phyloP scores from a whole-genome alignment of 148 eudicot genomes.

The Spergularia marina region DNA sequence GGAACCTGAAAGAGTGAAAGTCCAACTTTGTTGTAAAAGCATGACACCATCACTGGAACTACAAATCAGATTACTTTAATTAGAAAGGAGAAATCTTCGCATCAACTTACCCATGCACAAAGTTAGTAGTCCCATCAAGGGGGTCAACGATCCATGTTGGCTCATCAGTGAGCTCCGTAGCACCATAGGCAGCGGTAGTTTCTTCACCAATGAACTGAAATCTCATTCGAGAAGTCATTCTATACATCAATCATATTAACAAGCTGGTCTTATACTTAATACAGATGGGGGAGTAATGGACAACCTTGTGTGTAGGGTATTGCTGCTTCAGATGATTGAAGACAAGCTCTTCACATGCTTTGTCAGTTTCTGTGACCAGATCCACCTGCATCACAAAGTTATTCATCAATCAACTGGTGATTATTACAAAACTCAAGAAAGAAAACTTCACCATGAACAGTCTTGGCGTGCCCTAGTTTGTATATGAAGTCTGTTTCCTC shows the following conservation, averaged over 20 bases:
- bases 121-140: slow-evolving; percentile 91
- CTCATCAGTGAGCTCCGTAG: slow-evolving; percentile 78
- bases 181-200: slow-evolving; percentile 85
- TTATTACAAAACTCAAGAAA: neutral
- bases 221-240: neutral
- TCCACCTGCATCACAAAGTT: slow-evolving; percentile 61
- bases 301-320: slow-evolving; percentile 77
- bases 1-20: slow-evolving; percentile 57
- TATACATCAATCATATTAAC: neutral
- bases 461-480: too few relatives aligned
- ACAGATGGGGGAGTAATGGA: slow-evolving; percentile 5
- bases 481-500: too few relatives aligned
- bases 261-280: neutral
- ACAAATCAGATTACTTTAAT: neutral
- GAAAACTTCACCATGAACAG: neutral
- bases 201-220: slow-evolving; percentile 94
- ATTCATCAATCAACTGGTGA: neutral
- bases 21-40: neutral
- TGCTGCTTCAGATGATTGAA: slow-evolving; percentile 71
- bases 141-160: slow-evolving; percentile 99
- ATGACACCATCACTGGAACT: neutral
- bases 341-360: slow-evolving; percentile 90
- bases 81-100: neutral
- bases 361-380: slow-evolving; percentile 98
- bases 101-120: slow-evolving; percentile 76